Base-by-base conservation (phyloP, 768 basidiomycete genomes). In the Lactarius akahatsu region DNA sequence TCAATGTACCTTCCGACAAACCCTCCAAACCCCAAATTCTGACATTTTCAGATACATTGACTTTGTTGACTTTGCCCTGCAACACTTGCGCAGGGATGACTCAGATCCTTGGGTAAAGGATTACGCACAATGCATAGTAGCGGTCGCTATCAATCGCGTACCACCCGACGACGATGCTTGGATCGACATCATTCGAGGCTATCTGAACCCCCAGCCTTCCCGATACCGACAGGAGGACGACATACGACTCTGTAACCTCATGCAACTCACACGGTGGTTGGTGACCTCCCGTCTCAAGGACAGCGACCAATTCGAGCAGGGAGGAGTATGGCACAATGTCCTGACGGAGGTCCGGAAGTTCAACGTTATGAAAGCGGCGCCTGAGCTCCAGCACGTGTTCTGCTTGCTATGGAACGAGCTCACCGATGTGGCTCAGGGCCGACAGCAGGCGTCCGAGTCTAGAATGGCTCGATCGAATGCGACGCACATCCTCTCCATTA, bases 391-490 rank as follows among this genome's bases (percentile, higher is more conserved):
- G 10, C 23, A n/a, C 20, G 45, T 58, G 8, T 62, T 66, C 47
- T 62, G 65, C 56, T 30, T 4, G 18, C n/a, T 66, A 4, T 62
- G 65, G 65, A 66, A 66, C 11, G 55, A 61, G 5, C 43, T 66
- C 0, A 41, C 60, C 7, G 13, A 2, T 2, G 47, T 38, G 36
- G 60, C 40, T 43, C 60, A 57, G 16, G 65, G 38, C 23, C 16
- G 1, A 23, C 36, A 8, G 20, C 60, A 36, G 16, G 45, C 26
- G 3, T 55, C 30, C 3, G n/a, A n/a, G n/a, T n/a, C n/a, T n/a
- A 23, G 38, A 6, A 57, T 50, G 4, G 4, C 61, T n/a, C 45
- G 3, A 30, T 28, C 26, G 26, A 59, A 59, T 30, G 58, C 40
- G 9, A 20, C 18, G 18, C 40, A 30, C 9, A 59, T 59, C 40